These are phyloP conservation scores for Saccharomycopsis crataegensis DNA, from an alignment of 1,139 yeast genomes.

Conservation along the genomic window DNA sequence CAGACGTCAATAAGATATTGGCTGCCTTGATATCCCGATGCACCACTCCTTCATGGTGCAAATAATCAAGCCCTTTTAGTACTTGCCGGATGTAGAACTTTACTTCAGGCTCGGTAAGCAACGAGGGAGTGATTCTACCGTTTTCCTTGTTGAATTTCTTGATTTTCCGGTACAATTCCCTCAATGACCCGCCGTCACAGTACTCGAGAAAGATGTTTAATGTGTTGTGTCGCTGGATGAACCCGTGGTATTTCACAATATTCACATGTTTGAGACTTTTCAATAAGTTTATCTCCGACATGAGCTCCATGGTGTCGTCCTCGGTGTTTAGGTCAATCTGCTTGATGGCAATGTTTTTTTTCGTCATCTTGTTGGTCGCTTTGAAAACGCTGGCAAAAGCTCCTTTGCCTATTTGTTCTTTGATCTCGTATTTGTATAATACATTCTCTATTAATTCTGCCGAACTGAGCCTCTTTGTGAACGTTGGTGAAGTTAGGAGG, in stretches of 20 bases:
- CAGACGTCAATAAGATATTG: constrained; percentile 74
- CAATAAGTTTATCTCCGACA: constrained; percentile 83
- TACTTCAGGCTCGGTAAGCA: constrained; percentile 53
- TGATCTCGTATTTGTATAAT: constrained; percentile 47
- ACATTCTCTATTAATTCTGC: constrained; percentile 17
- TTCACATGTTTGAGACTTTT: constrained; percentile 77
- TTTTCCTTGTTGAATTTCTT: constrained; percentile 30
- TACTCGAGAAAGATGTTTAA: constrained; percentile 72
- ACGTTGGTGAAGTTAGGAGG: not conserved
- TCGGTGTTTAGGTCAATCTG: constrained; percentile 51
- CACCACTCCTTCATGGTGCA: constrained; percentile 85
- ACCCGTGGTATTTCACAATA: constrained; percentile 87
- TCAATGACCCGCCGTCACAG: constrained; percentile 81
- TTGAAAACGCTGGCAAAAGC: constrained; percentile 73
- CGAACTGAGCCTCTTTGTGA: constrained; percentile 11
- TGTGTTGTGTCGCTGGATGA: constrained; percentile 59
- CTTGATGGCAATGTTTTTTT: constrained; percentile 77
- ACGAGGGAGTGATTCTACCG: constrained; percentile 25
- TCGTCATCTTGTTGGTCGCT: constrained; percentile 57
- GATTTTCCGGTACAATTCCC: constrained; percentile 53
- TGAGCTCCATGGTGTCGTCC: constrained; percentile 47
- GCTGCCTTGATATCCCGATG: constrained; percentile 97
- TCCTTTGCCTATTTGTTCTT: constrained; percentile 66
- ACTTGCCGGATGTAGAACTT: constrained; percentile 62
- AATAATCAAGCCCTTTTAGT: constrained; percentile 63